Conservation (phyloP, 202 grass and related monocot species). For the Musa balbisiana region DNA sequence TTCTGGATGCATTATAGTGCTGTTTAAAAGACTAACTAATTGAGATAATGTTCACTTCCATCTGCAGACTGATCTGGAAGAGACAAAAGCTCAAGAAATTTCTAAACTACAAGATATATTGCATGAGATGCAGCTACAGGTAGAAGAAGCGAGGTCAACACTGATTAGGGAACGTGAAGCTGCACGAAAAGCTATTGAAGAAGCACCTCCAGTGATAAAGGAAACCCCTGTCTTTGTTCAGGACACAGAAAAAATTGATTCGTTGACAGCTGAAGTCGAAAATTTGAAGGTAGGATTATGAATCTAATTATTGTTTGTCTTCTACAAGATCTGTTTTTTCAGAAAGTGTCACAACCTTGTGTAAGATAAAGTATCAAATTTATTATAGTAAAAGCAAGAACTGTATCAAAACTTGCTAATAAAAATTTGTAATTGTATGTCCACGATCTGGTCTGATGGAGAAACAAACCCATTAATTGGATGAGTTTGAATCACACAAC, state of each 20-base stretch:
- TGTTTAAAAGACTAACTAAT: too few species aligned
- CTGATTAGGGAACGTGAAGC: conserved; percentile 81
- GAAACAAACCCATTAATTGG: too few species aligned
- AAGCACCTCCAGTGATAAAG: conserved; percentile 90
- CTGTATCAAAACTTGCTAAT: neutral
- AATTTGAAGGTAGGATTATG: conserved; percentile 49
- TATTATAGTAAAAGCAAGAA: conserved; percentile 1
- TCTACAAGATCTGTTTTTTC: neutral
- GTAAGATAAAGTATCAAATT: too few species aligned
- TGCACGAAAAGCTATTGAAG: conserved; percentile 94
- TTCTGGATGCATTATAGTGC: neutral
- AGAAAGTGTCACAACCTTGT: too few species aligned
- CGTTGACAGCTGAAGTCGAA: conserved; percentile 59
- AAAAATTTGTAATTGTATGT: neutral
- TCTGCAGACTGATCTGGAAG: conserved; percentile 83
- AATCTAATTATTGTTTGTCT: neutral
- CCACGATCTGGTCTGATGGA: too few species aligned
- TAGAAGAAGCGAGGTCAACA: conserved; percentile 68
- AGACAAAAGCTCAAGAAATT: conserved; percentile 87
- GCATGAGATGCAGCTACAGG: conserved; percentile 63
- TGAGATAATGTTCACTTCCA: conserved; percentile 5
- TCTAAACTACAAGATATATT: conserved; percentile 69
- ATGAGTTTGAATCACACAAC: too few species aligned
- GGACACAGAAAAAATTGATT: conserved; percentile 81
- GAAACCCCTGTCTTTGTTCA: conserved; percentile 80